These are phyloP conservation scores for Aureobasidium sp. DNA, from an alignment of 2,329 filamentous ascomycete genomes.

Conservation along the genomic window DNA sequence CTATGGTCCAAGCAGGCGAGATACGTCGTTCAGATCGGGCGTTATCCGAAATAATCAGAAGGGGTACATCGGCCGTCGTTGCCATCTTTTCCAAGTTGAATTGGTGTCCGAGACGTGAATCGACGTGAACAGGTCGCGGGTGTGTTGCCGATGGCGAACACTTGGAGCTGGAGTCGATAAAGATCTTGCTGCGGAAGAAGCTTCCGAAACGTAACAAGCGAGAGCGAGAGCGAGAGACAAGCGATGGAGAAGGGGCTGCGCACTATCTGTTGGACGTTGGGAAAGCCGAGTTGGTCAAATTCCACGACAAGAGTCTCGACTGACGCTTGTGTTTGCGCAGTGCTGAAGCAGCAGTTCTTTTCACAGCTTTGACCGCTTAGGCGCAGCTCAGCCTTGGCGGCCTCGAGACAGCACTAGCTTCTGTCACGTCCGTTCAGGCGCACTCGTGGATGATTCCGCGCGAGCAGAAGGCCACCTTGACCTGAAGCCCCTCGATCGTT, in stretches of 20 bases:
- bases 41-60: constrained; percentile 69
- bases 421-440: neutral
- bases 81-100: constrained; percentile 4
- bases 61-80: constrained; percentile 63
- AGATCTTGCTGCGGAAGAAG: neutral
- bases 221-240: neutral
- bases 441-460: neutral
- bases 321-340: neutral
- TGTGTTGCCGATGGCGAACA: neutral
- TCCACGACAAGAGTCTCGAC: neutral
- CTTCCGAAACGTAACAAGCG: neutral
- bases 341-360: neutral
- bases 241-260: neutral
- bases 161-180: neutral
- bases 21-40: constrained; percentile 81
- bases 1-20: constrained; percentile 85
- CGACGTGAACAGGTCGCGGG: neutral
- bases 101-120: neutral
- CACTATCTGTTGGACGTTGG: neutral
- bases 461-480: neutral
- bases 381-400: constrained; percentile 4
- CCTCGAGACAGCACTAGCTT: neutral
- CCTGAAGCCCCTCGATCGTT: neutral
- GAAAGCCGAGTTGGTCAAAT: neutral
- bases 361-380: neutral